Conservation (phyloP, 2,329 filamentous ascomycete species). For the Scleromitrula shiraiana region DNA sequence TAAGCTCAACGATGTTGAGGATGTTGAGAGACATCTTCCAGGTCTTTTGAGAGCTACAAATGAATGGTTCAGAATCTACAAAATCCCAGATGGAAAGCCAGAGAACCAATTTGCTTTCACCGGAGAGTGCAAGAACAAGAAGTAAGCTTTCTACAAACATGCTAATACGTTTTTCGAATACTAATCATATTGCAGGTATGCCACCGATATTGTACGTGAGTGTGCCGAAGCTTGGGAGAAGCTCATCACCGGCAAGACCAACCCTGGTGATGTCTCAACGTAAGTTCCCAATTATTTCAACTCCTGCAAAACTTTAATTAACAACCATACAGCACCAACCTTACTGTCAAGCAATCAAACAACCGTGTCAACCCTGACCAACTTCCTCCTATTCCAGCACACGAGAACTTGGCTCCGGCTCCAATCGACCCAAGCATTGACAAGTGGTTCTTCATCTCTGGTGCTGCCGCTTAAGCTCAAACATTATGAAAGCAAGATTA, state of each 20-base stretch:
- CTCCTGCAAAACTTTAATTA: conserved; percentile 20
- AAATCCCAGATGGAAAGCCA: conserved; percentile 99
- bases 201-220: conserved; percentile 90
- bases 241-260: conserved; percentile 84
- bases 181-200: conserved; percentile 57
- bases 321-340: conserved; percentile 61
- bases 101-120: conserved; percentile 99
- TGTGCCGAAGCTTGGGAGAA: conserved; percentile 96
- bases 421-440: conserved; percentile 95
- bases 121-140: conserved; percentile 99
- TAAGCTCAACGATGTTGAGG: conserved; percentile 98
- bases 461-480: conserved; percentile 69
- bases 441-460: conserved; percentile 99
- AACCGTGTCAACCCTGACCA: conserved; percentile 61
- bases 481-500: conserved; percentile 1
- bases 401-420: conserved; percentile 74
- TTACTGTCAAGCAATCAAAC: conserved; percentile 64
- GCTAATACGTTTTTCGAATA: not conserved
- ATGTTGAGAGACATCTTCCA: conserved; percentile 96
- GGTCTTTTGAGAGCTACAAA: conserved; percentile 96
- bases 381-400: conserved; percentile 67
- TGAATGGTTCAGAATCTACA: conserved; percentile 99
- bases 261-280: conserved; percentile 70
- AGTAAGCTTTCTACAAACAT: conserved; percentile 43
- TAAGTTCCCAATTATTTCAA: conserved; percentile 42